Percentiles rank a stretch among this genome's conserved stretches.
These are phyloP conservation scores for Hypoxylon sp. DNA, from an alignment of 2,329 filamentous ascomycete genomes.

Conservation along the genomic window DNA sequence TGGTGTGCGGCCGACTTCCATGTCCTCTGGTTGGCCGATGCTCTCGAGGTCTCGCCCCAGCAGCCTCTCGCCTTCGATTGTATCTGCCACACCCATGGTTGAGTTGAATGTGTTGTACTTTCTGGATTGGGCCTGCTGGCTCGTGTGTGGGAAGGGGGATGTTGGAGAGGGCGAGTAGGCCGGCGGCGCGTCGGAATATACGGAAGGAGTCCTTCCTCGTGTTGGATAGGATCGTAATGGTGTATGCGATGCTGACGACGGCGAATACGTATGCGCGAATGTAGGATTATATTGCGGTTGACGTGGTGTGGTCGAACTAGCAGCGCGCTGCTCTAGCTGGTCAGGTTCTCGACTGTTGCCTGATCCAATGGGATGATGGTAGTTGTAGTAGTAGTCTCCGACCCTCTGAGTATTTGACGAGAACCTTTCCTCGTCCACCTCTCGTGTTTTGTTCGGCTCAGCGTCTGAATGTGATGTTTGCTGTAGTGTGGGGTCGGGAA, in stretches of 20 bases:
- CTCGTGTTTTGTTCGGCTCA: constrained; percentile 64
- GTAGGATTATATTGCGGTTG: constrained; percentile 32
- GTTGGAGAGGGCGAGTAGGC: constrained; percentile 64
- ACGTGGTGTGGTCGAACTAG: constrained; percentile 32
- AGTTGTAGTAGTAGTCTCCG: constrained; percentile 19
- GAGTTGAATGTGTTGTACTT: constrained; percentile 64
- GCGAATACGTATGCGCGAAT: constrained; percentile 45
- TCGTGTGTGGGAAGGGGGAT: constrained; percentile 38
- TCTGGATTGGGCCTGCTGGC: constrained; percentile 41
- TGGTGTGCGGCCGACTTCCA: constrained; percentile 44
- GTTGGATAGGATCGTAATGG: constrained; percentile 41
- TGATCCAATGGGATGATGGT: constrained; percentile 33
- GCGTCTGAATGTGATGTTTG: constrained; percentile 52
- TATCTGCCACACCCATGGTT: constrained; percentile 60
- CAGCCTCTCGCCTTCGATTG: constrained; percentile 61
- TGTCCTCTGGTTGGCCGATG: constrained; percentile 58
- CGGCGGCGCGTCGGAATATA: constrained; percentile 63
- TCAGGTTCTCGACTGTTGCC: constrained; percentile 36
- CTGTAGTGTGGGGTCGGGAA: constrained; percentile 64
- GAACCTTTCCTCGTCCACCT: constrained; percentile 61
- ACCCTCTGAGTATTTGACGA: constrained; percentile 52
- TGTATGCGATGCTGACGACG: constrained; percentile 49
- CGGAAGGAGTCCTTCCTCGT: constrained; percentile 47
- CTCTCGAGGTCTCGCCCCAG: constrained; percentile 63
- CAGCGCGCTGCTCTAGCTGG: constrained; percentile 36